Evolutionary conservation across 345 rosid genomes (phyloP).

Genomic region (Eutrema japonicum): DNA sequence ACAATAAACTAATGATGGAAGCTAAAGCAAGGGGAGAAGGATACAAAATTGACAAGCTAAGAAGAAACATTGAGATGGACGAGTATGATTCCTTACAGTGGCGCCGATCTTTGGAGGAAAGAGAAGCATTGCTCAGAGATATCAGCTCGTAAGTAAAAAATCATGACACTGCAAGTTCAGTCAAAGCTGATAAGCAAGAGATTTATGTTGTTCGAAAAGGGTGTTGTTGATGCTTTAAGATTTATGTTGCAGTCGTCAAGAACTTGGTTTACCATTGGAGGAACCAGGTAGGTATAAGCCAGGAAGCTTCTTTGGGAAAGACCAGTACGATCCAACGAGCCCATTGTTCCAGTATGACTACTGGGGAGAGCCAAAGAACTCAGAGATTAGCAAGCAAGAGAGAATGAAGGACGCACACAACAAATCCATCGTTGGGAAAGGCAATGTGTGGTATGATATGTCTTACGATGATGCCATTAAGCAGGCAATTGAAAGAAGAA

Average conservation of each 20-base stretch:
- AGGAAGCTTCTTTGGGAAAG: conserved; percentile 80
- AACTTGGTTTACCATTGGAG: conserved; percentile 87
- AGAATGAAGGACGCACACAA: conserved; percentile 78
- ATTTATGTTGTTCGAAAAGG: neutral
- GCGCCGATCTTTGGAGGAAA: conserved; percentile 90
- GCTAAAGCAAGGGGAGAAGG: conserved; percentile 76
- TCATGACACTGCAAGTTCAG: neutral
- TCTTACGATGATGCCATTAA: conserved; percentile 75
- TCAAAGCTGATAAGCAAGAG: conserved; percentile 21
- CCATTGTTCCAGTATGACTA: conserved; percentile 82
- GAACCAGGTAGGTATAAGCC: conserved; percentile 92
- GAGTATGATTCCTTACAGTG: conserved; percentile 86
- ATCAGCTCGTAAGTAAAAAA: conserved; percentile 72
- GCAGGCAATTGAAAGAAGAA: conserved; percentile 63
- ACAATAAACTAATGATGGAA: conserved; percentile 68
- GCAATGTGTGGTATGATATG: conserved; percentile 80
- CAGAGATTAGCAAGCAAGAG: conserved; percentile 79
- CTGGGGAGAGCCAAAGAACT: conserved; percentile 95
- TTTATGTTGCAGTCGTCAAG: conserved; percentile 63
- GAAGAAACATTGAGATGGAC: conserved; percentile 89
- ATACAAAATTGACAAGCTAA: conserved; percentile 70
- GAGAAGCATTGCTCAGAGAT: conserved; percentile 94
- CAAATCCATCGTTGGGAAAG: conserved; percentile 85
- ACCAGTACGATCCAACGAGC: conserved; percentile 83
- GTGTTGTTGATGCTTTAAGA: conserved; percentile 2